These are phyloP conservation scores for Avicennia marina DNA, from an alignment of 257 asterid genomes.

Conservation along the genomic window DNA sequence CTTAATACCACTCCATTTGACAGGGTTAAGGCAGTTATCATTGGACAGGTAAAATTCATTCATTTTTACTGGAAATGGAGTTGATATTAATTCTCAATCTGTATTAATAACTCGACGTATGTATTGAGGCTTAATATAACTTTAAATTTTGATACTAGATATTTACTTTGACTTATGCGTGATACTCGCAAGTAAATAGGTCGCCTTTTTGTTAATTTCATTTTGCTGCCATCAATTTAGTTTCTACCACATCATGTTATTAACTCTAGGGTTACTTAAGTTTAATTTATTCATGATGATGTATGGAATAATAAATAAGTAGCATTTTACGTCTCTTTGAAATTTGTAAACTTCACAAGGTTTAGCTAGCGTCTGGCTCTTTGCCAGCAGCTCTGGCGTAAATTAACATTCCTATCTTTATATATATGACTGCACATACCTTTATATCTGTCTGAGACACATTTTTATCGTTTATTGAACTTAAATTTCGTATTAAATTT, in stretches of 20 bases:
- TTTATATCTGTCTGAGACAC: too few relatives aligned
- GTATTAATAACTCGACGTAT: background rate
- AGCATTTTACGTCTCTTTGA: too few relatives aligned
- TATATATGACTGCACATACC: too few relatives aligned
- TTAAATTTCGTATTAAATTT: too few relatives aligned
- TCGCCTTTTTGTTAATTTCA: slow-evolving; percentile 1
- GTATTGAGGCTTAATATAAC: background rate
- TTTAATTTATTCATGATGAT: too few relatives aligned
- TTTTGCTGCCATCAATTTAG: background rate
- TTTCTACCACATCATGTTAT: background rate
- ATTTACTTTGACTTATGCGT: background rate
- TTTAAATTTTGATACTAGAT: slow-evolving; percentile 7
- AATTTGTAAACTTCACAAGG: too few relatives aligned
- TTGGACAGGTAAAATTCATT: slow-evolving; percentile 67
- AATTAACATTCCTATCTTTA: too few relatives aligned
- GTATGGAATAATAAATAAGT: too few relatives aligned
- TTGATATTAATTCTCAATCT: background rate
- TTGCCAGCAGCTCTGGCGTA: too few relatives aligned
- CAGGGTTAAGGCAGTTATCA: slow-evolving; percentile 74
- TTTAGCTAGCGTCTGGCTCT: too few relatives aligned
- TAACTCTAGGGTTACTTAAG: background rate
- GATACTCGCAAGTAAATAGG: background rate
- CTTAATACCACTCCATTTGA: slow-evolving; percentile 81
- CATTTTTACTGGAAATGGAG: slow-evolving; percentile 6
- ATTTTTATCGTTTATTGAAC: too few relatives aligned